Conservation (phyloP, 2,329 filamentous ascomycete species). For the Cyphellophora europaea region DNA sequence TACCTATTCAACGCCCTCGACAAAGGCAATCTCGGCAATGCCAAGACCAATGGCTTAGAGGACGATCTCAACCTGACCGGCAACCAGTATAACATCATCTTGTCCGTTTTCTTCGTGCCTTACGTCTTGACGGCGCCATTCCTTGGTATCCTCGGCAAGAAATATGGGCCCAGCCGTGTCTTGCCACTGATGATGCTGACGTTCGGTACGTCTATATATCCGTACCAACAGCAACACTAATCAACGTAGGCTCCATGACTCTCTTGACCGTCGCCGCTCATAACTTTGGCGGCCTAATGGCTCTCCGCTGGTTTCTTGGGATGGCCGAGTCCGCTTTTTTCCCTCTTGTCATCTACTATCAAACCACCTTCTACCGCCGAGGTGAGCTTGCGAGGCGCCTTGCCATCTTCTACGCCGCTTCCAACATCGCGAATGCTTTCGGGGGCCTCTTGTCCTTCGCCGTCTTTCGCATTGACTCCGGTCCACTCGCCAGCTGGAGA, state of each 20-base stretch:
- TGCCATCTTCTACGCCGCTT: constrained; percentile 65
- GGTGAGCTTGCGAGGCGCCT: constrained; percentile 61
- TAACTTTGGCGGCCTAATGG: constrained; percentile 54
- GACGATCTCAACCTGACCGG: constrained; percentile 46
- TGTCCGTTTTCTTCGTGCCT: constrained; percentile 66
- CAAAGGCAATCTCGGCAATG: constrained; percentile 47
- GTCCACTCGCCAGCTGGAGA: constrained; percentile 40
- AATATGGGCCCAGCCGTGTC: constrained; percentile 53
- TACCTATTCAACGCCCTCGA: constrained; percentile 44
- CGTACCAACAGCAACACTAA: too few relatives aligned
- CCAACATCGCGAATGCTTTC: constrained; percentile 59
- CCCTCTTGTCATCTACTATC: constrained; percentile 36
- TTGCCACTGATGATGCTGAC: constrained; percentile 59
- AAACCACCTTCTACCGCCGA: constrained; percentile 60
- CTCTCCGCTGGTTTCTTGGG: constrained; percentile 60
- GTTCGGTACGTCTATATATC: too few relatives aligned
- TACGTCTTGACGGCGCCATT: constrained; percentile 63
- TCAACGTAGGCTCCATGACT: constrained; percentile 57
- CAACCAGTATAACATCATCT: constrained; percentile 59
- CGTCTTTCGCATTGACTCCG: constrained; percentile 49
- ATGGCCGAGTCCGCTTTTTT: constrained; percentile 62
- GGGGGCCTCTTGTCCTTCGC: constrained; percentile 51
- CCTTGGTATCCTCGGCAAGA: constrained; percentile 58
- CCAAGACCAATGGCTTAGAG: constrained; percentile 45
- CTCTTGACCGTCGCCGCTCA: constrained; percentile 36